A percentile compares a stretch with the other conserved stretches of the same genome.
Evolutionary conservation across 2,329 filamentous ascomycete genomes (phyloP).

Genomic region (Claviceps pusilla): DNA sequence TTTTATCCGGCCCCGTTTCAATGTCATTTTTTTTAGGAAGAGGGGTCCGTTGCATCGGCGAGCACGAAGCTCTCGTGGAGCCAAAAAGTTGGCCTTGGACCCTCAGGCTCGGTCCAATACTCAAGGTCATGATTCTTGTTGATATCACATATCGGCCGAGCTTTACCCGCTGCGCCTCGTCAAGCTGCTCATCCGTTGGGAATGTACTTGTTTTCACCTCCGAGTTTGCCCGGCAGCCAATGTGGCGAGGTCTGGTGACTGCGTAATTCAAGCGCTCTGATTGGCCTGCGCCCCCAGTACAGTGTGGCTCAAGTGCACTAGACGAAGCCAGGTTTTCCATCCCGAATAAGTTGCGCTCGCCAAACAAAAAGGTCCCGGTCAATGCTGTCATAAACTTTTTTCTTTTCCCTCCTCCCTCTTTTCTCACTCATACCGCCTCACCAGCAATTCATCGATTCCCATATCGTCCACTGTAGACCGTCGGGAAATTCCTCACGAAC

Average conservation of each 20-base stretch:
- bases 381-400: constrained; percentile 29
- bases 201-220: constrained; percentile 4
- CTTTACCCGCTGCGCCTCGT: constrained; percentile 5
- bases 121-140: neutral
- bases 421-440: constrained; percentile 8
- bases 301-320: constrained; percentile 16
- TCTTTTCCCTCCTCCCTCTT: constrained; percentile 13
- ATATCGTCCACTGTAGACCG: neutral
- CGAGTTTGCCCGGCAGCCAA: constrained; percentile 21
- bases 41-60: neutral
- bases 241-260: constrained; percentile 8
- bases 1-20: neutral
- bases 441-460: constrained; percentile 4
- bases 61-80: neutral
- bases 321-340: neutral
- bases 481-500: constrained; percentile 3
- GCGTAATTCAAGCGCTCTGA: constrained; percentile 20
- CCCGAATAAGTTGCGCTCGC: neutral
- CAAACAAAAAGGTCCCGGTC: constrained; percentile 7
- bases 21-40: neutral
- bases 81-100: constrained; percentile 2
- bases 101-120: constrained; percentile 1
- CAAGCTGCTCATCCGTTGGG: too few species aligned
- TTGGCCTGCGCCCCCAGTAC: constrained; percentile 22
- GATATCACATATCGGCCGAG: constrained; percentile 7